Base-by-base conservation (phyloP, 192 early-diverging fungal species). In the Backusella tarrabulga region DNA sequence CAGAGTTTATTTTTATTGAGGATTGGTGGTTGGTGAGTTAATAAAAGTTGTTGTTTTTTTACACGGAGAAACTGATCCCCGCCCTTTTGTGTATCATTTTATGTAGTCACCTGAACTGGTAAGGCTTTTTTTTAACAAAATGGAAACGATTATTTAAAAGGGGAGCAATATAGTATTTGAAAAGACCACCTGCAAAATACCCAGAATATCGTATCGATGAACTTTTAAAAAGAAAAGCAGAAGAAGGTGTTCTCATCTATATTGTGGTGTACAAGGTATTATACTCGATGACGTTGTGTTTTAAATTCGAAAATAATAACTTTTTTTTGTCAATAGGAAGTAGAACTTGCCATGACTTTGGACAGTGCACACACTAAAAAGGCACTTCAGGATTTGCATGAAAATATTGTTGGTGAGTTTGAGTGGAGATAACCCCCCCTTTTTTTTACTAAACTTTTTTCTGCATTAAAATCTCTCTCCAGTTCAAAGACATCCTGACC, bases 401-500 rank as follows among this genome's bases (percentile, higher is more conserved):
- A 83, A n/a, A 96, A 95, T 80, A 96, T 95, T 79, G 84, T 88
- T 80, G 88, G 85, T 88, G 77, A 75, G 71, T 29, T 74, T 74
- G 42, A 7, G 23, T 3, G 3, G 54, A 52, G 3, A 52, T 68
- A 6, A 4, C 1, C 34, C 42, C 14, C 4, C 0, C 21, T 19
- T 46, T 75, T 75, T 26, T 67, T 35, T 40, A n/a, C 19, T 17
- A n/a, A 44, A 23, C 67, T 9, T 56, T 41, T 7, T 34, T 44
- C 8, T 74, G 38, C 38, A 40, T 23, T 4, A 3, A 14, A 26
- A 12, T 40, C 38, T 32, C 32, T 66, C 67, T 19, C 17, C 32
- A 88, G 93, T 97, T 17, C 91, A 93, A 80, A 88, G 95, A 15
- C 93, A 97, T 79, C 95, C 95, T n/a, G 94, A 97, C 76, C 95